phyloP scores from a whole-genome alignment of 106 monocot species.

The Amphibolis antarctica region DNA sequence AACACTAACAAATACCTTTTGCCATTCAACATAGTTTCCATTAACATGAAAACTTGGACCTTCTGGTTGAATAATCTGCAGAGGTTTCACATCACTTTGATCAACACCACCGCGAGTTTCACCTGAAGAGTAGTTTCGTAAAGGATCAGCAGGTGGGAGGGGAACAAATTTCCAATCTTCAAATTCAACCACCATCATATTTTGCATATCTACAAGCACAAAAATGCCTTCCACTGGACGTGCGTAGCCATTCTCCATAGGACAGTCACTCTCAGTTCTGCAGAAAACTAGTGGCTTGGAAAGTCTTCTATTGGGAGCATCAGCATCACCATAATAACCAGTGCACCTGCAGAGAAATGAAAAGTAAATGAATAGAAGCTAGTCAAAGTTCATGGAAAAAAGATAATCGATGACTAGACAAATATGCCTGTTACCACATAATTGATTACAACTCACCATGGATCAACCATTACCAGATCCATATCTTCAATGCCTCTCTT shows the following conservation, averaged over 20 bases:
- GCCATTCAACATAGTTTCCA: conserved; percentile 91
- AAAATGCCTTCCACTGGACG: conserved; percentile 92
- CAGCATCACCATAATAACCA: conserved; percentile 80
- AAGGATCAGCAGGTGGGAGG: conserved; percentile 84
- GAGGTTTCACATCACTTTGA: conserved; percentile 83
- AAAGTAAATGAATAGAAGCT: neutral
- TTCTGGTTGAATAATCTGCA: conserved; percentile 88
- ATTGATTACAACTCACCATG: conserved; percentile 44
- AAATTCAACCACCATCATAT: conserved; percentile 80
- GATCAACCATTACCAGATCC: conserved; percentile 99
- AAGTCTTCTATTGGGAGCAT: conserved; percentile 87
- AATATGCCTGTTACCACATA: neutral
- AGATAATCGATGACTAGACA: neutral
- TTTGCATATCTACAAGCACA: conserved; percentile 90
- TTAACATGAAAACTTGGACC: conserved; percentile 95
- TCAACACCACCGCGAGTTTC: conserved; percentile 96
- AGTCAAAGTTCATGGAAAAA: neutral
- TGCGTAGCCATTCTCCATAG: conserved; percentile 98
- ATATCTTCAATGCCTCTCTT: conserved; percentile 97
- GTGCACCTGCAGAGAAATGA: conserved; percentile 56
- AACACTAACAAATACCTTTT: conserved; percentile 45
- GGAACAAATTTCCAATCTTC: conserved; percentile 86
- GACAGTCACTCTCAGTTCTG: conserved; percentile 91
- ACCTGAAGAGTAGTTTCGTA: conserved; percentile 91
- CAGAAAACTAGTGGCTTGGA: conserved; percentile 88